Evolutionary conservation across 2,329 filamentous ascomycete genomes (phyloP).

Genomic region (Cryphonectria parasitica): DNA sequence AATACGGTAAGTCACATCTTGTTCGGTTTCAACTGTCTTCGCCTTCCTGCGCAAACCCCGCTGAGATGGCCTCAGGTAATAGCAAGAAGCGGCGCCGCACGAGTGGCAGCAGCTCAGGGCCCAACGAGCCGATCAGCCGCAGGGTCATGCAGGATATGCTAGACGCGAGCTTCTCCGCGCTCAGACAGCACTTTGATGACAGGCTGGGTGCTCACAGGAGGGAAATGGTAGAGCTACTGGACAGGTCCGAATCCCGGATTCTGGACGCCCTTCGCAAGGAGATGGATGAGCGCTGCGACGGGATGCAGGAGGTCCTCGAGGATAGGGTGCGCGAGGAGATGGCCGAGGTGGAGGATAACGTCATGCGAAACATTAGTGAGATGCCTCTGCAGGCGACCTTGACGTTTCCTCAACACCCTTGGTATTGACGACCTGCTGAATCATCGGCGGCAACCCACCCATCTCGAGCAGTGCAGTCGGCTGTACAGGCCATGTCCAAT

Average conservation of each 20-base stretch:
- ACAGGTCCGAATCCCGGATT: slow-evolving; percentile 10
- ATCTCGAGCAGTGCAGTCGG: not conserved
- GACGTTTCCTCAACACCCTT: slow-evolving; percentile 22
- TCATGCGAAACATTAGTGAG: slow-evolving; percentile 24
- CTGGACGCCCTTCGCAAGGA: slow-evolving; percentile 7
- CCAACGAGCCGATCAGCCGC: not conserved
- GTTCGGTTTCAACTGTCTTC: not conserved
- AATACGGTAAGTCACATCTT: not conserved
- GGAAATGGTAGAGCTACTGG: slow-evolving; percentile 14
- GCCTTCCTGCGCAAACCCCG: not conserved
- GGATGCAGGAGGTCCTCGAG: slow-evolving; percentile 1
- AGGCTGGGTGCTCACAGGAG: slow-evolving; percentile 10
- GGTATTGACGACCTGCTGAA: slow-evolving; percentile 12
- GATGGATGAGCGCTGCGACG: slow-evolving; percentile 12
- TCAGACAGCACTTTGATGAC: slow-evolving; percentile 14
- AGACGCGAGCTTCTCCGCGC: slow-evolving; percentile 3
- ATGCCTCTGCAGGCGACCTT: slow-evolving; percentile 17
- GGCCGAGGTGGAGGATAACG: slow-evolving; percentile 17
- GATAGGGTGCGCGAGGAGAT: slow-evolving; percentile 11
- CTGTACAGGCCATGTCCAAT: not conserved
- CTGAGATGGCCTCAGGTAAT: not conserved
- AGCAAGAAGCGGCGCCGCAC: slow-evolving; percentile 21
- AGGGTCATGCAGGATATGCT: slow-evolving; percentile 11
- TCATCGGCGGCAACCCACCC: not conserved
- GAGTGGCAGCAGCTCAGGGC: slow-evolving; percentile 1